phyloP scores from a whole-genome alignment of 176 grass and related monocot species.

The Zizania latifolia region DNA sequence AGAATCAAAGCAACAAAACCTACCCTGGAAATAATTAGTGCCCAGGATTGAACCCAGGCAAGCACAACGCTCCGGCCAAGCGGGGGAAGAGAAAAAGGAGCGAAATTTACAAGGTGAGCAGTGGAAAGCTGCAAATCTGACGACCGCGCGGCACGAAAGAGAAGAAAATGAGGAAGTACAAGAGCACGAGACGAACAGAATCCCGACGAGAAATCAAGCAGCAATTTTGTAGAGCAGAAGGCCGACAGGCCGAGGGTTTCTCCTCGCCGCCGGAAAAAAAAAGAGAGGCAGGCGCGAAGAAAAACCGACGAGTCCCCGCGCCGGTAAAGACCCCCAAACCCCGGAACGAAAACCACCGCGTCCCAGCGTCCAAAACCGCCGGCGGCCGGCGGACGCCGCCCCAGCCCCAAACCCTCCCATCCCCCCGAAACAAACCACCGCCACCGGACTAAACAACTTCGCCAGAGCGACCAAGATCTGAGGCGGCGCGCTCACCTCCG shows the following conservation, averaged over 20 bases:
- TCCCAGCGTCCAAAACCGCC: not conserved
- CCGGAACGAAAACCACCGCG: not conserved
- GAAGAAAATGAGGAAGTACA: too few species aligned
- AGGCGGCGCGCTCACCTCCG: slow-evolving; percentile 32
- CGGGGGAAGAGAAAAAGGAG: not conserved
- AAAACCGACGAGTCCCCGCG: not conserved
- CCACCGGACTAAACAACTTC: not conserved
- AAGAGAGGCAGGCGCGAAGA: too few species aligned
- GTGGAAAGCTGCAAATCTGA: not conserved
- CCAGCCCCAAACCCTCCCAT: too few species aligned
- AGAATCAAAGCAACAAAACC: not conserved
- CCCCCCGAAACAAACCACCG: too few species aligned
- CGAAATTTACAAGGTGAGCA: not conserved
- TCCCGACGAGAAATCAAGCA: not conserved
- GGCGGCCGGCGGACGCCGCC: not conserved
- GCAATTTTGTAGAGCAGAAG: not conserved
- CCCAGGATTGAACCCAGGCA: not conserved
- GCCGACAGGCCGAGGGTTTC: not conserved
- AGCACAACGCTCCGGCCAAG: too few species aligned
- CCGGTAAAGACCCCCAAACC: too few species aligned
- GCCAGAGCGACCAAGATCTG: not conserved
- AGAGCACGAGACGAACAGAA: not conserved
- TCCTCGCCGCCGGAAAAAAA: not conserved
- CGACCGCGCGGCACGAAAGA: too few species aligned
- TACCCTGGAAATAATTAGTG: not conserved